A percentile compares a stretch with the other conserved stretches of the same genome.
Conservation (phyloP, 1,284 basidiomycete genomes). For the Rhodotorula sp. region DNA sequence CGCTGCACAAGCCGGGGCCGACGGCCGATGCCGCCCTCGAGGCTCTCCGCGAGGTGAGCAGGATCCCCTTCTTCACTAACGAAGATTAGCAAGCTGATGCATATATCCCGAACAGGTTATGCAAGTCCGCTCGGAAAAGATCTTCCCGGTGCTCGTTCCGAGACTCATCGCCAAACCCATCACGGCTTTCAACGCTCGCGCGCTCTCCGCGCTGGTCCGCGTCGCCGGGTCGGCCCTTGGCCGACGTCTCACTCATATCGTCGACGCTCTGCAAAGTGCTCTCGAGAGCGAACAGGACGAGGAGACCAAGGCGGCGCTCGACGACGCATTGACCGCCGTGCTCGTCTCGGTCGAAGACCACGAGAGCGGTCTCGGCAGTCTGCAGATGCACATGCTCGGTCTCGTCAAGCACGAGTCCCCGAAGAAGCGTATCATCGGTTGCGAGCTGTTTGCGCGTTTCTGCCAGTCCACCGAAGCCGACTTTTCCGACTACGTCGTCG, state of each 20-base stretch:
- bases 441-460: conserved; percentile 72
- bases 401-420: conserved; percentile 74
- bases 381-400: conserved; percentile 84
- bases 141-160: conserved; percentile 97
- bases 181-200: conserved; percentile 92
- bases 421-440: conserved; percentile 70
- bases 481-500: conserved; percentile 76
- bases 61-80: neutral
- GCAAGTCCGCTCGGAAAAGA: conserved; percentile 76
- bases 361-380: conserved; percentile 75
- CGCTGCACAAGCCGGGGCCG: conserved; percentile 83
- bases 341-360: conserved; percentile 73
- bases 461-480: conserved; percentile 76
- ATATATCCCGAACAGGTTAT: conserved; percentile 32
- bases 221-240: conserved; percentile 90
- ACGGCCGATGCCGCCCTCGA: conserved; percentile 88
- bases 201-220: conserved; percentile 82
- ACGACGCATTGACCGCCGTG: conserved; percentile 69
- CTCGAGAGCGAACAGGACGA: conserved; percentile 62
- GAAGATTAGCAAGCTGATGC: conserved; percentile 49
- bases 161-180: conserved; percentile 87
- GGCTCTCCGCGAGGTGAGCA: conserved; percentile 77
- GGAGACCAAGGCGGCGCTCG: conserved; percentile 68
- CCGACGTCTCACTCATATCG: conserved; percentile 70
- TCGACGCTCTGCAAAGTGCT: conserved; percentile 71